A percentile compares a stretch with the other conserved stretches of the same genome.
phyloP scores from a whole-genome alignment of 108 stramenopile genomes.

The Pseudonitzschia delicatissima region DNA sequence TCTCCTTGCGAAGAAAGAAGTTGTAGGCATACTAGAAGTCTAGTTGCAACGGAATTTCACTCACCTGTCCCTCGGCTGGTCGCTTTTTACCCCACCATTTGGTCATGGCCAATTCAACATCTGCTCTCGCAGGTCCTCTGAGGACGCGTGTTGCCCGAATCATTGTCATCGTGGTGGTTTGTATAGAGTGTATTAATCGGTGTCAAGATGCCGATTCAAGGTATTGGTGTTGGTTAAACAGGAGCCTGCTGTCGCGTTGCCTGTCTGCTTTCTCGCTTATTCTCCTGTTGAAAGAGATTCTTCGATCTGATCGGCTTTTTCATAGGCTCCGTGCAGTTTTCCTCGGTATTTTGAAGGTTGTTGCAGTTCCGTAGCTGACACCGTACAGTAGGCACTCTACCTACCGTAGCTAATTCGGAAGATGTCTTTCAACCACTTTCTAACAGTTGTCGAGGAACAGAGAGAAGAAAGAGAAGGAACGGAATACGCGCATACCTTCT shows the following conservation, averaged over 20 bases:
- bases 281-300: no score
- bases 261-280: no score
- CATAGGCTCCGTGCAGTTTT: no score
- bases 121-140: conserved; percentile 36
- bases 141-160: conserved; percentile 33
- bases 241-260: no score
- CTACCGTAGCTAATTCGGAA: no score
- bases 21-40: no score
- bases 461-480: conserved; percentile 2
- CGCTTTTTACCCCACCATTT: conserved; percentile 79
- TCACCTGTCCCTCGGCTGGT: conserved; percentile 76
- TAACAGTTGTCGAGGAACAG: conserved; percentile 2
- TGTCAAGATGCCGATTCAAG: not conserved
- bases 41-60: not conserved
- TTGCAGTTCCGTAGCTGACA: no score
- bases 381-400: no score
- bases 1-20: no score
- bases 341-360: no score
- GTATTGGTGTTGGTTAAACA: not conserved
- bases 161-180: conserved; percentile 11
- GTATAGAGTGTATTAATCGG: not conserved
- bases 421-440: no score
- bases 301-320: no score
- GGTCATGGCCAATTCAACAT: conserved; percentile 63
- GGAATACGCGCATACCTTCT: not conserved